A percentile compares a stretch with the other conserved stretches of the same genome.
Conservation (phyloP, 139 green algal species). For the Volvox reticuliferus region DNA sequence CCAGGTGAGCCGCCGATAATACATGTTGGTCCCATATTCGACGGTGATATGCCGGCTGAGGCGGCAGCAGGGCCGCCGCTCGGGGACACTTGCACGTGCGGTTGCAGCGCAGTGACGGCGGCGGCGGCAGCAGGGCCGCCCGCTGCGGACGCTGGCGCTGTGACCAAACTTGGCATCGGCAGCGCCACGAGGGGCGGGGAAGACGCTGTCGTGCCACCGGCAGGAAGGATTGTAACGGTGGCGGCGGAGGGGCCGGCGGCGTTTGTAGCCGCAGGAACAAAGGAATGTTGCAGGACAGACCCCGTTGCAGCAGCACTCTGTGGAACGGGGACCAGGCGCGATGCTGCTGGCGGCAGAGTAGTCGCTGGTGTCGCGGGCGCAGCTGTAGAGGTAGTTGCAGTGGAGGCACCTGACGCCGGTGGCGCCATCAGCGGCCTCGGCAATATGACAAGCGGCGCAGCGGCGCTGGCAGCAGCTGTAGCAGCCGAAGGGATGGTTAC, state of each 20-base stretch:
- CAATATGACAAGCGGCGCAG: not conserved
- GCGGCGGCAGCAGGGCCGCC: no score
- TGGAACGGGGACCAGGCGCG: not conserved
- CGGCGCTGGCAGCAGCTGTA: not conserved
- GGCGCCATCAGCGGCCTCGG: no score
- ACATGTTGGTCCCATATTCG: not conserved
- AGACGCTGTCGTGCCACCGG: not conserved
- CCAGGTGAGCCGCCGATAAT: not conserved
- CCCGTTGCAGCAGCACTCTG: not conserved
- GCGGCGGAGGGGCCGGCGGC: not conserved
- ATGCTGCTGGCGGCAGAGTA: not conserved
- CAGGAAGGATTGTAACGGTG: not conserved
- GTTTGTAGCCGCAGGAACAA: not conserved
- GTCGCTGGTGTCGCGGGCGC: not conserved
- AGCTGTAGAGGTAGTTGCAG: not conserved
- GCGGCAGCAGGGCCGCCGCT: no score
- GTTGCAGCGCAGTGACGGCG: not conserved
- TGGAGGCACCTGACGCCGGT: not conserved
- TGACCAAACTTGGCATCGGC: not conserved
- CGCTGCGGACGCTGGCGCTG: not conserved
- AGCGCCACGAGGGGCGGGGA: no score
- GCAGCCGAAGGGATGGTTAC: not conserved
- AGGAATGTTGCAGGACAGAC: not conserved
- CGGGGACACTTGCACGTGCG: no score
- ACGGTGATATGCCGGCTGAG: not conserved